Conservation (phyloP, 2,329 filamentous ascomycete species). For the Biscogniauxia marginata region DNA sequence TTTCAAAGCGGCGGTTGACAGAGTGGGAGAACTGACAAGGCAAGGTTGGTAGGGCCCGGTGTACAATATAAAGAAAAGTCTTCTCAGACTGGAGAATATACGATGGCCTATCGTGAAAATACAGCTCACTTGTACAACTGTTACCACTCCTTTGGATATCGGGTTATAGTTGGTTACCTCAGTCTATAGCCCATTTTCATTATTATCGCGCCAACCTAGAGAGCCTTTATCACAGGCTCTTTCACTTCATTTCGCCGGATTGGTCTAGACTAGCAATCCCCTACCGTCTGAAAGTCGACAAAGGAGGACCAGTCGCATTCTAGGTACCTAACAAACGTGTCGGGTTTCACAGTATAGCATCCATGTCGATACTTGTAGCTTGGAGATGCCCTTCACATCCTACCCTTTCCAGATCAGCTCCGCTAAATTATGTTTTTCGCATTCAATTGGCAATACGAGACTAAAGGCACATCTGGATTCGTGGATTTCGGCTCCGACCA, state of each 20-base stretch:
- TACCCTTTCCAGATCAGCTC: too few relatives aligned
- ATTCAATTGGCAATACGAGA: slow-evolving; percentile 14
- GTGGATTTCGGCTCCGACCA: background rate
- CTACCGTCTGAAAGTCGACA: background rate
- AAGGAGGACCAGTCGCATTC: background rate
- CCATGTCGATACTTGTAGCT: too few relatives aligned
- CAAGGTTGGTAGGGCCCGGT: slow-evolving; percentile 68
- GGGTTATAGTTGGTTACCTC: background rate
- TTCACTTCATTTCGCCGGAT: background rate
- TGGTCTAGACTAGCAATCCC: background rate
- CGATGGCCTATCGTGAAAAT: slow-evolving; percentile 7
- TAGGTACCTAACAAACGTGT: background rate
- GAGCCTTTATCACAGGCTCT: background rate
- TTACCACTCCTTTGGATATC: background rate
- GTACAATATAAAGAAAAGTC: slow-evolving; percentile 17
- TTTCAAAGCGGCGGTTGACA: slow-evolving; percentile 61
- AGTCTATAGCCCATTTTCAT: background rate
- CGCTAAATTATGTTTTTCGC: slow-evolving; percentile 8
- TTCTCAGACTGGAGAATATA: slow-evolving; percentile 2
- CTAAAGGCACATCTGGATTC: slow-evolving; percentile 4
- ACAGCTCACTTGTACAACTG: slow-evolving; percentile 14
- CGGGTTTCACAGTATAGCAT: background rate
- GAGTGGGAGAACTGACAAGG: slow-evolving; percentile 68
- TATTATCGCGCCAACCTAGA: background rate
- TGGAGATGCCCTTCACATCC: too few relatives aligned